Percentiles rank a stretch among this genome's conserved stretches.
Evolutionary conservation across 352 stramenopile species (phyloP).

Genomic region (Phytophthora pini): DNA sequence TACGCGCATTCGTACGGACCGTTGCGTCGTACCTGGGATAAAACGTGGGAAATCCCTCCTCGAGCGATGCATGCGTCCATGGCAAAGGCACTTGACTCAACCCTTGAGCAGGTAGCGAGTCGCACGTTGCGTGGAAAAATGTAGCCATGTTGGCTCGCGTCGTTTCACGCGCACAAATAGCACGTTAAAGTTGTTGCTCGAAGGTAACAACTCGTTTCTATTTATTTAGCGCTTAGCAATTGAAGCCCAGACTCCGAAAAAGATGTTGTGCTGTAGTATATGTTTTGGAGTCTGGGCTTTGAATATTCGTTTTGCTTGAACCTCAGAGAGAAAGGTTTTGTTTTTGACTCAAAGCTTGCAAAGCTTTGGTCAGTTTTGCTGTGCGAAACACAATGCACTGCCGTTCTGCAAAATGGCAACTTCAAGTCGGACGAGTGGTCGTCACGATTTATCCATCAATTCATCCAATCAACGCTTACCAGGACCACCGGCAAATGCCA

Average conservation of each 20-base stretch:
- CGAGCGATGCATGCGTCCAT: constrained; percentile 84
- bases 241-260: too few species aligned
- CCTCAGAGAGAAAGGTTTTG: too few species aligned
- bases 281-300: too few species aligned
- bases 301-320: too few species aligned
- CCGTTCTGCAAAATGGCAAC: not conserved
- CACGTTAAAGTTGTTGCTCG: constrained; percentile 7
- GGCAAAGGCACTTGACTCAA: too few species aligned
- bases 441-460: constrained; percentile 5
- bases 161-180: constrained; percentile 40
- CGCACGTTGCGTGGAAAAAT: constrained; percentile 3
- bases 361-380: not conserved
- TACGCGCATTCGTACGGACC: too few species aligned
- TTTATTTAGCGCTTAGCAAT: too few species aligned
- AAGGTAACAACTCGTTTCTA: constrained; percentile 1
- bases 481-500: too few species aligned
- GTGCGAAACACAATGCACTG: not conserved
- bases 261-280: too few species aligned
- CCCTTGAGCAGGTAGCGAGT: not conserved
- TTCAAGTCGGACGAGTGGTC: constrained; percentile 2
- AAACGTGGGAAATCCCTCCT: constrained; percentile 79
- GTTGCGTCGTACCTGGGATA: constrained; percentile 56
- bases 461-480: not conserved
- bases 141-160: constrained; percentile 31
- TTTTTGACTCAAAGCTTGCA: not conserved